Evolutionary conservation across 2,329 filamentous ascomycete species (phyloP), one percentile per base, ranked within the genome.

Genomic region (Claviceps sp.): DNA sequence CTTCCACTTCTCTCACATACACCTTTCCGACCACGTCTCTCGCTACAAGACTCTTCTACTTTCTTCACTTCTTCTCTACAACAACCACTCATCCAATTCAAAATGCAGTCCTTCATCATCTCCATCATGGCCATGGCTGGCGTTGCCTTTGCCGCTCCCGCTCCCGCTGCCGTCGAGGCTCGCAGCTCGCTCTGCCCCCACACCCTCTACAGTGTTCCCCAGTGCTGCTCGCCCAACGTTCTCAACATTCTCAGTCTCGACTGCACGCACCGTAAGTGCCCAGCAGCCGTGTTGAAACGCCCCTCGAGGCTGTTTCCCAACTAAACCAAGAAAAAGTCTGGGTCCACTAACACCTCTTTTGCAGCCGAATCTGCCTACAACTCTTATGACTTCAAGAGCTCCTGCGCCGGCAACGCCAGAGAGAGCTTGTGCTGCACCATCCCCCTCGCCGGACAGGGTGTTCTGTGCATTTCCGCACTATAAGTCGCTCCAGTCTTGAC

Each of bases 221-320:
- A 45, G n/a, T 57, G 56, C 52, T 57, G 56, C 43, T 6, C 26
- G 0, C 2, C 41, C n/a, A 37, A 57, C 40, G 50, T 56, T 4
- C 42, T 55, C 8, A 43, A 44, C 6, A 5, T 55, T n/a, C 47
- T 47, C 30, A 18, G 6, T 5, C 24, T 57, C 18, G 50, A 55
- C 38, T 57, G 56, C 51, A 16, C 40, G 9, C 3, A 1, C 20
- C 54, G 55, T 57, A 24, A 51, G 55, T 55, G 1, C 4, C 30
- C 30, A 34, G 30, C 9, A 34, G 1, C 30, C 30, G 9, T 34
- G 30, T 11, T 34, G 2, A 11, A 4, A 34, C 11, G 30, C 1
- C 30, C 9, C 9, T 34, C 30, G 30, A 11, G 8, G 9, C 30
- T 34, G 30, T 34, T 34, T 34, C 9, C 9, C n/a, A n/a, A n/a